phyloP scores from a whole-genome alignment of 306 rosid genomes.

The Fagus sylvatica region DNA sequence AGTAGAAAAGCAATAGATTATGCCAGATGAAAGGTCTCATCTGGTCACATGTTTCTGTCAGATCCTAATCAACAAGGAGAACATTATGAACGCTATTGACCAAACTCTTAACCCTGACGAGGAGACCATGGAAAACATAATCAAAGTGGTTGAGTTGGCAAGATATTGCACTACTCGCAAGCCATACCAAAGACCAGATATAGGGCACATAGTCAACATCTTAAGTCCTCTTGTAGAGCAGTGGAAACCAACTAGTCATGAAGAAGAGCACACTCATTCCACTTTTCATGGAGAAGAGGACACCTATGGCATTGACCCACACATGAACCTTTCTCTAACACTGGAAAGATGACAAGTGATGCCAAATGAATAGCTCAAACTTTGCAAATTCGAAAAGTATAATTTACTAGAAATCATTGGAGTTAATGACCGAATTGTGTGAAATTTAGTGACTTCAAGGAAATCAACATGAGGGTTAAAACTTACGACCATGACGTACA shows the following conservation, averaged over 20 bases:
- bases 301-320: slow-evolving; percentile 52
- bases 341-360: slow-evolving; percentile 72
- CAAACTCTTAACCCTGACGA: slow-evolving; percentile 67
- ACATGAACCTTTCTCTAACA: slow-evolving; percentile 67
- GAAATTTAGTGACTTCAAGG: too few species aligned
- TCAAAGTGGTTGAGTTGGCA: slow-evolving; percentile 72
- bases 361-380: too few species aligned
- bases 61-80: slow-evolving; percentile 70
- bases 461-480: too few species aligned
- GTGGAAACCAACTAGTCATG: slow-evolving; percentile 71
- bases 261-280: slow-evolving; percentile 11
- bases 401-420: too few species aligned
- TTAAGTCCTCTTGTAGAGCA: slow-evolving; percentile 74
- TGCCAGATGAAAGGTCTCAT: slow-evolving; percentile 80
- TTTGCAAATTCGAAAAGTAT: too few species aligned
- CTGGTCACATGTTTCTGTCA: slow-evolving; percentile 82
- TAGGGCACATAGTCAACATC: slow-evolving; percentile 80
- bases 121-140: slow-evolving; percentile 84
- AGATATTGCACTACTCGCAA: slow-evolving; percentile 83
- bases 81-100: slow-evolving; percentile 76
- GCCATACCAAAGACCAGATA: slow-evolving; percentile 84
- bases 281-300: slow-evolving; percentile 37
- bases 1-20: slow-evolving; percentile 72
- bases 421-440: too few species aligned
- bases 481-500: too few species aligned